These are phyloP conservation scores for Adansonia madagascariensis DNA, from an alignment of 441 rosid species.

Conservation along the genomic window DNA sequence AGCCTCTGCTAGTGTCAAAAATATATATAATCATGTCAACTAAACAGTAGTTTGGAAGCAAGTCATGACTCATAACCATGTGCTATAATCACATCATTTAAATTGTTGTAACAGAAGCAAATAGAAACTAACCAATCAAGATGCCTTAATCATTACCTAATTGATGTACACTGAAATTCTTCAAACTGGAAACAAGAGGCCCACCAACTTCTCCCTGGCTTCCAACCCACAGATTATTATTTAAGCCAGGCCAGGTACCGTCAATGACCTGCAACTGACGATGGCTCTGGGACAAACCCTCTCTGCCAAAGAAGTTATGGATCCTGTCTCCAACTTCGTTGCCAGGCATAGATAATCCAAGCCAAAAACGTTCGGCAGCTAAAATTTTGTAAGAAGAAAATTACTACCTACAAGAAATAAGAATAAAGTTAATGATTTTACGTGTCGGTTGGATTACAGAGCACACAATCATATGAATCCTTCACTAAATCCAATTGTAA, in stretches of 20 bases:
- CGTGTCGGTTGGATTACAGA: slow-evolving; percentile 19
- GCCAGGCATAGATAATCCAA: slow-evolving; percentile 84
- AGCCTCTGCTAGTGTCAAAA: slow-evolving; percentile 55
- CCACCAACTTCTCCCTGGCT: slow-evolving; percentile 63
- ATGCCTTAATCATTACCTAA: slow-evolving; percentile 52
- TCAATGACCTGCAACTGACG: slow-evolving; percentile 59
- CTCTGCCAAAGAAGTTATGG: slow-evolving; percentile 80
- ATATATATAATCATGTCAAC: slow-evolving; percentile 26
- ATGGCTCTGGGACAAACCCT: slow-evolving; percentile 62
- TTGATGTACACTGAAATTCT: slow-evolving; percentile 55
- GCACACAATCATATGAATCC: not conserved
- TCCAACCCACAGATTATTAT: slow-evolving; percentile 56
- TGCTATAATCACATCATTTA: not conserved
- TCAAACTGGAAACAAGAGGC: slow-evolving; percentile 50
- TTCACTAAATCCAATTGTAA: slow-evolving; percentile 23
- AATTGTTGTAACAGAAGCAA: slow-evolving; percentile 9
- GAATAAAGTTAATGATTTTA: slow-evolving; percentile 26
- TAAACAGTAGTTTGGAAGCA: slow-evolving; percentile 27
- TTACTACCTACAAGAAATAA: slow-evolving; percentile 28
- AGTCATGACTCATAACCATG: slow-evolving; percentile 3
- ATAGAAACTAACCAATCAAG: slow-evolving; percentile 3
- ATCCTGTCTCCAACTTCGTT: slow-evolving; percentile 84
- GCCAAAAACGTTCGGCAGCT: slow-evolving; percentile 36
- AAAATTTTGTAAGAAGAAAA: slow-evolving; percentile 34
- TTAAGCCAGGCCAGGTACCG: slow-evolving; percentile 60